Base-by-base conservation (phyloP, 345 rosid genomes). In the Pelargonium nanum region DNA sequence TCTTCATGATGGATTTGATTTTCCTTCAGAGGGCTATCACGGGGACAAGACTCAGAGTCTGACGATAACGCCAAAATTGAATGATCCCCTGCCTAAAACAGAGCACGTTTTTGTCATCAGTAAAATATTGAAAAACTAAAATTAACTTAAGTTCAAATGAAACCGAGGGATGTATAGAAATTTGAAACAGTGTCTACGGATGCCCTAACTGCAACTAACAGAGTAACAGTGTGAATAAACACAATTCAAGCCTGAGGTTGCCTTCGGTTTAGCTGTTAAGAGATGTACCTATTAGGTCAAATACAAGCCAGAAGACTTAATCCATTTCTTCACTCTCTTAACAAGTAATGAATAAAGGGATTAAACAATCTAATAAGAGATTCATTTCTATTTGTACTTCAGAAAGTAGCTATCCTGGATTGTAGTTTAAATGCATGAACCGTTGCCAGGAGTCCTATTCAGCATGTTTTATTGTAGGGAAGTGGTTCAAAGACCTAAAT, bases 41-140 rank as follows among this genome's bases (percentile, higher is more conserved):
- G 69, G 50, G 74, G 82, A 69, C 68, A 70, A 60, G 84, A 75
- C 75, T 92, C 99, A 26, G 94, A 82, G 78, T 85, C 99, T 48
- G 90, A 89, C 60, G 96, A 84, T 56, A 85, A 40, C 50, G 74
- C 57, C 77, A 22, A 84, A 48, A 83, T 59, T 58, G 76, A 70
- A 78, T 56, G 72, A 58, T 75, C 61, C 23, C 51, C 54, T 59
- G 65, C 77, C 93, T 86, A 77, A 61, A 71, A 74, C 51, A 56
- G 57, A 23, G 19, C 6, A 57, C 20, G 32, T 50, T 59, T 15
- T 40, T 34, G 50, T 68, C 60, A 75, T 68, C 52, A 70, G 61
- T 44, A 53, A 23, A 20, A 7, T 22, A 64, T 5, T 28, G 53
- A 45, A 56, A 16, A 17, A 16, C 48, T 53, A 19, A 32, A 21